Base-by-base conservation (phyloP, 305 asterid genomes). In the Solanum chacoense region DNA sequence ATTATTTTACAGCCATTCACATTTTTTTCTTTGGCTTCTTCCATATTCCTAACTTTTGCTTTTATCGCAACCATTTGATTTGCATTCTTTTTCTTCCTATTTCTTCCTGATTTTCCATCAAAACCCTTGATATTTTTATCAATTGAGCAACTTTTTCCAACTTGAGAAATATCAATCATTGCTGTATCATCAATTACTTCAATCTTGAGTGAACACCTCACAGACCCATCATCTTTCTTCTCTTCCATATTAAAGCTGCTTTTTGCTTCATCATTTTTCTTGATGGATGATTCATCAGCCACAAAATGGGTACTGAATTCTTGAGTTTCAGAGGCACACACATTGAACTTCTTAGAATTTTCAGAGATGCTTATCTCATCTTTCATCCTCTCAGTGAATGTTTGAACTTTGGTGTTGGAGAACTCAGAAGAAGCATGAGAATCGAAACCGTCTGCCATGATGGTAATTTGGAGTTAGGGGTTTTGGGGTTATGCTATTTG, bases 21-120 rank as follows among this genome's bases (percentile, higher is more conserved):
- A 50, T 78, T 78, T 28, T 35, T 90, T 77, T 26, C 73, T 55
- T 86, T 85, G 35, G 65, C 88, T 75, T 87, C 85, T 24, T 59
- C 92, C 77, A 89, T 79, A 31, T 74, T 93, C 87, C 77, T 90
- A 90, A 87, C 89, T 91, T 90, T 91, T 92, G 88, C 81, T 90
- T 89, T 84, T 89, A 55, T 78, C 36, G 85, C 89, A 92, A 89
- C 85, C 90, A 75, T 72, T 87, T 31, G 75, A 28, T 34, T 81
- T 76, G 22, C 28, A 59, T 71, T 76, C 20, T 87, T 73, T 72
- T 84, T 45, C 37, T 87, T 71, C 40, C 6, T 71, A 40, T 88
- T 79, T 63, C 79, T 78, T 59, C 34, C 5, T 8, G 36, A 40
- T 40, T 79, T 75, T 12, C 81, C 81, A 75, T 75, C 80, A 32